Evolutionary conservation across 495 filamentous ascomycete genomes (phyloP), one percentile per base, ranked within the genome.

Genomic region (Darksidea phi): DNA sequence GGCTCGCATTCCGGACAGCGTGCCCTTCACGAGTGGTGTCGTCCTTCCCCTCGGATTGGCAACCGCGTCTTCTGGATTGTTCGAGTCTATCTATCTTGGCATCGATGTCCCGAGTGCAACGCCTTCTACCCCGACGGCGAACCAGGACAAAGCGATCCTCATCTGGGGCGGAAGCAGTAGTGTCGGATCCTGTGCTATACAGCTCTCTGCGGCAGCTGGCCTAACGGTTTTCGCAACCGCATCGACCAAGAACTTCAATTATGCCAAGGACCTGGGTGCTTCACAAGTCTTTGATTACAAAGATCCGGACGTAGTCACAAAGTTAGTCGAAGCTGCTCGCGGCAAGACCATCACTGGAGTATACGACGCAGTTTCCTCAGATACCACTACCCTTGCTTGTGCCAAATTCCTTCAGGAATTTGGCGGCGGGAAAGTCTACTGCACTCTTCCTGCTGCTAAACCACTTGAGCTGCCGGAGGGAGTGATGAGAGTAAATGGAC

Each of bases 41-140:
- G 80, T 82, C 1, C 69, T 84, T 4, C 80, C 81, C 1, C 70
- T 82, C 13, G 71, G 70, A 1, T 58, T 80, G 24, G 73, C 75
- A 0, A 84, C 82, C 1, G 79, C 81, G 11, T 72, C 77, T 1
- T 70, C 67, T 21, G 77, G 73, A 0, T 69, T 85, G 18, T 82
- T 76, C 59, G 66, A 71, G 34, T 64, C 74, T 17, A 67, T 67
- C 32, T 66, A 74, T 34, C 74, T 82, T 5, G 70, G 41, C 58
- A 54, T 52, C 15, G 17, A 42, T 69, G 62, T 23, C 62, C 49
- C 67, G 67, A 53, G 36, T 70, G 42, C 48, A 51, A 62, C 32
- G 52, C 71, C 18, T 48, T 25, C 62, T 6, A 50, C 45, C 18
- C 53, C 7, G 26, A 71, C 57, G n/a, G 57, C 61, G 25, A 64